Conservation (phyloP, 2,329 filamentous ascomycete genomes). For the Ceratocystis lukuohia region DNA sequence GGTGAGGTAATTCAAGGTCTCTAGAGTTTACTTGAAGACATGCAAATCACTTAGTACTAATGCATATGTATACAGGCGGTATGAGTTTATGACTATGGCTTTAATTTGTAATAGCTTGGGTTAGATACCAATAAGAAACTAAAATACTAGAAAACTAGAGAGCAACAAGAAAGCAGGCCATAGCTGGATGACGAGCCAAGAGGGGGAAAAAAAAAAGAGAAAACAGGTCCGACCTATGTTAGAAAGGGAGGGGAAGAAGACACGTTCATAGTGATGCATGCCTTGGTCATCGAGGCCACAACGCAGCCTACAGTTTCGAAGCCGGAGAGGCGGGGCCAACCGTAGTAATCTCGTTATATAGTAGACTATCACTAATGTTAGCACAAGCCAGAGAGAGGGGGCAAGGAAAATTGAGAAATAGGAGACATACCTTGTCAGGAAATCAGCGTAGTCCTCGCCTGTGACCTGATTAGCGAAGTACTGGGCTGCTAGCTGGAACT, state of each 20-base stretch:
- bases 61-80: no score
- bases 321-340: slow-evolving; percentile 48
- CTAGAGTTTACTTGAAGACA: background rate
- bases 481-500: slow-evolving; percentile 77
- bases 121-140: background rate
- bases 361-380: slow-evolving; percentile 38
- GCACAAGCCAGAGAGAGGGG: slow-evolving; percentile 10
- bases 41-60: background rate
- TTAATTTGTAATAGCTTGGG: background rate
- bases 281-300: background rate
- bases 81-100: background rate
- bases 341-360: slow-evolving; percentile 80
- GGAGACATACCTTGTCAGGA: slow-evolving; percentile 62
- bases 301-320: slow-evolving; percentile 45
- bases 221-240: background rate
- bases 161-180: background rate
- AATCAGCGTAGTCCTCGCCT: slow-evolving; percentile 94
- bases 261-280: background rate
- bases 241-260: background rate
- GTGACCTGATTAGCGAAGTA: slow-evolving; percentile 91
- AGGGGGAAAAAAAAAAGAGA: background rate
- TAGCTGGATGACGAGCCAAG: background rate
- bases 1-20: background rate
- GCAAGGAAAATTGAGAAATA: background rate
- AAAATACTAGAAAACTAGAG: background rate